Conservation (phyloP, 768 basidiomycete genomes). For the Mrakia frigida region DNA sequence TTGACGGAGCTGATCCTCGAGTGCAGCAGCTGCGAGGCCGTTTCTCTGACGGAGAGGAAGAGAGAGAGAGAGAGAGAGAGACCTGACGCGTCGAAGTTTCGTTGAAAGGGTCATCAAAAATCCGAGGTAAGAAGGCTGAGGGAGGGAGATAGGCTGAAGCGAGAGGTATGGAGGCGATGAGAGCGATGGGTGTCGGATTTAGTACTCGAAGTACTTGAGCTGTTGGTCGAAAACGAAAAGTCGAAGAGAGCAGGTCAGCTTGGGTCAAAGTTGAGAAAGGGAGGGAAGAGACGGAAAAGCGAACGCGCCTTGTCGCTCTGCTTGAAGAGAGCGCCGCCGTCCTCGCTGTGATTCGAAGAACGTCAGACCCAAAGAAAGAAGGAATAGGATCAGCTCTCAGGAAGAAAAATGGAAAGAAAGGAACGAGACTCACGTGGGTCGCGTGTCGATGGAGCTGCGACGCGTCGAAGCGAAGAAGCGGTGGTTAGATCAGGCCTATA, state of each 20-base stretch:
- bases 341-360: conserved; percentile 11
- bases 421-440: conserved; percentile 33
- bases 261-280: neutral
- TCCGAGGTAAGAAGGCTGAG: neutral
- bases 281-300: neutral
- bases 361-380: too few relatives aligned
- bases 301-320: conserved; percentile 37
- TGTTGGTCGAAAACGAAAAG: neutral
- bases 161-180: neutral
- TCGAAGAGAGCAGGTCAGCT: neutral
- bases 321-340: conserved; percentile 42
- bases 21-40: too few relatives aligned
- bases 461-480: neutral
- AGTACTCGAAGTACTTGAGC: conserved; percentile 26
- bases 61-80: too few relatives aligned
- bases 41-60: too few relatives aligned
- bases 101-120: neutral
- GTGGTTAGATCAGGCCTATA: neutral
- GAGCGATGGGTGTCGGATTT: neutral
- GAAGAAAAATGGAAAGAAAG: neutral
- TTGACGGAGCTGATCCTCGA: too few relatives aligned
- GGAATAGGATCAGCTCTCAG: neutral
- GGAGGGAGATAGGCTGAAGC: neutral
- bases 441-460: conserved; percentile 41
- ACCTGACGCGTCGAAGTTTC: too few relatives aligned